Evolutionary conservation across 345 rosid genomes (phyloP).

Genomic region (Ceriops zippeliana): DNA sequence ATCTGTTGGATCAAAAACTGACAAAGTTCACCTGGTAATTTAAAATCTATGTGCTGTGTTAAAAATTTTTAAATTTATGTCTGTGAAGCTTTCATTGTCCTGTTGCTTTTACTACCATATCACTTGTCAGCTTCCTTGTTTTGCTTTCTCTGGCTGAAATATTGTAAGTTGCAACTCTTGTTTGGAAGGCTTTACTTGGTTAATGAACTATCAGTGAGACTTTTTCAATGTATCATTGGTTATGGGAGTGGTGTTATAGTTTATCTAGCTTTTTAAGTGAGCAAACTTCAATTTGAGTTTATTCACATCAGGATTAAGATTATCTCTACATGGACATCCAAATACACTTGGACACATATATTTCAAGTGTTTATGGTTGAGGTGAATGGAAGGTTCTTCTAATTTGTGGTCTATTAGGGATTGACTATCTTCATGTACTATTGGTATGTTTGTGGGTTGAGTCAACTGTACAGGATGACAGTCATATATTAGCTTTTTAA

Average conservation of each 20-base stretch:
- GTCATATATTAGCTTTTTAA: no score
- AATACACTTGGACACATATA: not conserved
- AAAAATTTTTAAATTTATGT: not conserved
- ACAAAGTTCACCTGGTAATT: constrained; percentile 81
- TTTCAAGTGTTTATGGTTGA: not conserved
- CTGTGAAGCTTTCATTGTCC: not conserved
- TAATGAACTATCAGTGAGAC: no score
- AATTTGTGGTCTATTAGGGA: no score
- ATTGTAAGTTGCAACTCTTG: not conserved
- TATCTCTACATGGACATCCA: not conserved
- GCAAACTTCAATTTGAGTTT: not conserved
- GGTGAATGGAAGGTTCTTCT: no score
- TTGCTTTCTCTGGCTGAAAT: constrained; percentile 2
- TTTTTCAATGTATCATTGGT: no score
- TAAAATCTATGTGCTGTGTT: not conserved
- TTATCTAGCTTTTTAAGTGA: no score
- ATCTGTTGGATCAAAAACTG: constrained; percentile 77
- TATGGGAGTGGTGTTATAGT: no score
- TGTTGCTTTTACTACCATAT: not conserved
- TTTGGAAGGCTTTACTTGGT: no score
- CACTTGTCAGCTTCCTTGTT: not conserved
- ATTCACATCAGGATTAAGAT: not conserved
- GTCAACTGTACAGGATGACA: no score
- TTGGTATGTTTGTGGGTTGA: no score
- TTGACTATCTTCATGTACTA: no score